Conservation (phyloP, 163 green algal species). For the Scenedesmus sp. region DNA sequence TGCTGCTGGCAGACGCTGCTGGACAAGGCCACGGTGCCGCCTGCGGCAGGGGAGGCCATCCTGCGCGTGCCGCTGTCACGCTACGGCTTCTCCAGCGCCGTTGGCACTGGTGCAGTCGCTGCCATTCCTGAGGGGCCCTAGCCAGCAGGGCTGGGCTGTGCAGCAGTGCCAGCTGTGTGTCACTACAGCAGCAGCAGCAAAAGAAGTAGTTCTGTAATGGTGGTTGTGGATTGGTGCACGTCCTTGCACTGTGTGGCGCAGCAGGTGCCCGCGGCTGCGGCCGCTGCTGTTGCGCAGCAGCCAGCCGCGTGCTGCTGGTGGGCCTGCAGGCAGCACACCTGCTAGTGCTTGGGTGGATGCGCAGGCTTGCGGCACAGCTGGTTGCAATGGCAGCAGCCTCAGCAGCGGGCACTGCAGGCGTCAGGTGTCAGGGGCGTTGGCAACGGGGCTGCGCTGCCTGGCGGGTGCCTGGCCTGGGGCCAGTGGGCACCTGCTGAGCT, state of each 20-base stretch:
- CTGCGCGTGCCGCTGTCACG: constrained; percentile 43
- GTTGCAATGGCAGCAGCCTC: too few species aligned
- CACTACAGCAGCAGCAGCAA: background rate
- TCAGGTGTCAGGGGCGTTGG: too few species aligned
- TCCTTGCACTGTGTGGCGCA: background rate
- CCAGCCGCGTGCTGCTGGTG: background rate
- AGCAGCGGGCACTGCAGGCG: too few species aligned
- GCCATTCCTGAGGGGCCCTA: background rate
- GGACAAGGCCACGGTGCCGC: constrained; percentile 42
- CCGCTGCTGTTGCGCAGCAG: background rate
- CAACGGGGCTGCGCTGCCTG: too few species aligned
- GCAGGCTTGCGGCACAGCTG: too few species aligned
- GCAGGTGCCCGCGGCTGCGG: background rate
- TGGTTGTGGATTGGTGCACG: background rate
- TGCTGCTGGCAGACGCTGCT: constrained; percentile 46
- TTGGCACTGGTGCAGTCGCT: background rate
- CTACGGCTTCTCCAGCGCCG: background rate
- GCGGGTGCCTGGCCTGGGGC: too few species aligned
- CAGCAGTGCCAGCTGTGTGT: background rate
- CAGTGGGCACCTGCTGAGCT: too few species aligned
- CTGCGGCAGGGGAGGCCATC: constrained; percentile 27
- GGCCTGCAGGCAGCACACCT: background rate
- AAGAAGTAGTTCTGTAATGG: background rate
- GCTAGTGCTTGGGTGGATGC: too few species aligned
- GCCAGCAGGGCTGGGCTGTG: background rate